phyloP scores from a whole-genome alignment of 257 asterid species.

The Solanum bulbocastanum region DNA sequence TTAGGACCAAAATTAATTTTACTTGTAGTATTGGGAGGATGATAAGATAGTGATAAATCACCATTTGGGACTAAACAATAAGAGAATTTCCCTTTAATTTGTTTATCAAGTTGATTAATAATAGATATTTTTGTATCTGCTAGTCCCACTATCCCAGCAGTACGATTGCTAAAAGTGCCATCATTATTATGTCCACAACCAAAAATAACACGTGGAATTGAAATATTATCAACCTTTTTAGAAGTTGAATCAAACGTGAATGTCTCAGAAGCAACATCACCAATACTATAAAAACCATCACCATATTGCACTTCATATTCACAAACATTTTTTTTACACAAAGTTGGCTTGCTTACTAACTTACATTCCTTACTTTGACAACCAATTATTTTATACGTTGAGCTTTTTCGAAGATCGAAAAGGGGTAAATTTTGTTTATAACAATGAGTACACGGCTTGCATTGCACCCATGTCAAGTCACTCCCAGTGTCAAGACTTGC shows the following conservation, averaged over 20 bases:
- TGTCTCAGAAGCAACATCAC: constrained; percentile 37
- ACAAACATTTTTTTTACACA: constrained; percentile 17
- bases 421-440: constrained; percentile 30
- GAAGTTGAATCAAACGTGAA: constrained; percentile 17
- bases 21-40: constrained; percentile 16
- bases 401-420: constrained; percentile 24
- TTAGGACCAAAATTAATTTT: constrained; percentile 35
- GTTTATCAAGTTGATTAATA: constrained; percentile 19
- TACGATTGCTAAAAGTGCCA: constrained; percentile 20
- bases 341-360: neutral
- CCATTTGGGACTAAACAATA: constrained; percentile 30
- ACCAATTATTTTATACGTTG: constrained; percentile 4
- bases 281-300: constrained; percentile 20
- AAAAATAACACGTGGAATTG: constrained; percentile 22
- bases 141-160: constrained; percentile 48
- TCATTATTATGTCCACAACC: constrained; percentile 43
- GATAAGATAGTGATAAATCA: neutral
- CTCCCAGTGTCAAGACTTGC: constrained; percentile 60
- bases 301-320: constrained; percentile 24
- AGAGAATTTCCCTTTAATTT: constrained; percentile 33
- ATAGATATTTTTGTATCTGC: constrained; percentile 40
- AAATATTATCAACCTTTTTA: neutral
- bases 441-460: constrained; percentile 37
- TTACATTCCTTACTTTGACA: constrained; percentile 20
- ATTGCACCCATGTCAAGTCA: constrained; percentile 56